Evolutionary conservation across 2,329 filamentous ascomycete genomes (phyloP).

Genomic region (Cephalotrichum gorgonifer): DNA sequence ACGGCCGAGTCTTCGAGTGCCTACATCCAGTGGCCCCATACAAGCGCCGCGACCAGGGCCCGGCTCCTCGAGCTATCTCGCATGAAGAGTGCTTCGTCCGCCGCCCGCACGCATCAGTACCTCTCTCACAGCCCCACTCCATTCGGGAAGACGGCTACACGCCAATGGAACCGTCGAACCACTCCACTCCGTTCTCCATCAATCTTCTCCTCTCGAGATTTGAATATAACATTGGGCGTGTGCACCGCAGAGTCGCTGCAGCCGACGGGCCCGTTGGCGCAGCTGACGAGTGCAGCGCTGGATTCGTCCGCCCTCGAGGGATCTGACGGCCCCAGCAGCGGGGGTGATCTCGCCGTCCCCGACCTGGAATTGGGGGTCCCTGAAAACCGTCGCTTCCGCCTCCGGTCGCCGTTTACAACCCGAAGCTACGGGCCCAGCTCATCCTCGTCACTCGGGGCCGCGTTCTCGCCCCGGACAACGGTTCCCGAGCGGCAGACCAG

Average conservation of each 20-base stretch:
- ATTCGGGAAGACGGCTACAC: slow-evolving; percentile 38
- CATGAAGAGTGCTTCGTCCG: slow-evolving; percentile 34
- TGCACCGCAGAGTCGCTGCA: slow-evolving; percentile 58
- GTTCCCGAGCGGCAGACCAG: slow-evolving; percentile 26
- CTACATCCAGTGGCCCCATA: slow-evolving; percentile 55
- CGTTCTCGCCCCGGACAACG: slow-evolving; percentile 21
- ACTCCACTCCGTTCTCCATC: slow-evolving; percentile 34
- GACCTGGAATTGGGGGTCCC: slow-evolving; percentile 10
- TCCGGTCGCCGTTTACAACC: slow-evolving; percentile 45
- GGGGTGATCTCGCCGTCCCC: neutral
- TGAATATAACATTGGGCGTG: slow-evolving; percentile 51
- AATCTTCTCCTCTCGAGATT: slow-evolving; percentile 49
- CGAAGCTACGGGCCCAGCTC: slow-evolving; percentile 54
- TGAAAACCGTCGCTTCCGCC: slow-evolving; percentile 15
- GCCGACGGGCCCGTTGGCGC: slow-evolving; percentile 48
- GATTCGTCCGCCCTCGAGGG: slow-evolving; percentile 10
- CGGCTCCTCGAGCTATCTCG: slow-evolving; percentile 55
- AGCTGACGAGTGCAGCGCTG: slow-evolving; percentile 37
- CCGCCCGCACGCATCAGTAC: slow-evolving; percentile 31
- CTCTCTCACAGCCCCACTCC: slow-evolving; percentile 45
- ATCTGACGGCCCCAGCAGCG: neutral
- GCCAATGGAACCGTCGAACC: slow-evolving; percentile 37
- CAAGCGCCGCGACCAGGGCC: slow-evolving; percentile 48
- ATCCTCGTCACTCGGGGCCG: slow-evolving; percentile 34
- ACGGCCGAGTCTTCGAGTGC: slow-evolving; percentile 34